A percentile compares a stretch with the other conserved stretches of the same genome.
These are phyloP conservation scores for Lolium multiflorum DNA, from an alignment of 176 grass and related monocot genomes.

Conservation along the genomic window DNA sequence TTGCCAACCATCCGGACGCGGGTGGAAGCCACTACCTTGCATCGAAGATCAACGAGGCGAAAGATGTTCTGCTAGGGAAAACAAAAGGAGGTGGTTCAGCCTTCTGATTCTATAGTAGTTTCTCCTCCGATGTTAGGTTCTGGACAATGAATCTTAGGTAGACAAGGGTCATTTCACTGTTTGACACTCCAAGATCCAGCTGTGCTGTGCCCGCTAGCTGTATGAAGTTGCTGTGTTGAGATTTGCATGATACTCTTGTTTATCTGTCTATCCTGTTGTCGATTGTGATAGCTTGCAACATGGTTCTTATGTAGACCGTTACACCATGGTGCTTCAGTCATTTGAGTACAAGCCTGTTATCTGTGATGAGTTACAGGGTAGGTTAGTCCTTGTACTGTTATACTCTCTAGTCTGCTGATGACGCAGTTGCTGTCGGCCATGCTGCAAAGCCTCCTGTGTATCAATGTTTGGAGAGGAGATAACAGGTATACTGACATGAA, in stretches of 20 bases:
- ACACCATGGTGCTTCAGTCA: slow-evolving; percentile 30
- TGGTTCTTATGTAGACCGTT: neutral
- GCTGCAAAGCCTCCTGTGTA: slow-evolving; percentile 22
- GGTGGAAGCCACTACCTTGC: slow-evolving; percentile 95
- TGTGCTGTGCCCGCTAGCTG: neutral
- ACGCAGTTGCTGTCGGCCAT: slow-evolving; percentile 61
- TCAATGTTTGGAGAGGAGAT: neutral
- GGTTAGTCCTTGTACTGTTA: slow-evolving; percentile 45
- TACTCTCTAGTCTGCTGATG: slow-evolving; percentile 17
- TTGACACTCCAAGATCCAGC: slow-evolving; percentile 7
- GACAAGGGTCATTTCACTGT: slow-evolving; percentile 4
- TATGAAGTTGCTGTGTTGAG: neutral
- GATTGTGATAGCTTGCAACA: neutral
- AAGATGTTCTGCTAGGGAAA: slow-evolving; percentile 83
- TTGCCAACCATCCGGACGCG: slow-evolving; percentile 94
- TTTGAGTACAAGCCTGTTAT: slow-evolving; percentile 59
- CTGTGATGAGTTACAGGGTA: slow-evolving; percentile 51
- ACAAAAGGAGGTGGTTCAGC: slow-evolving; percentile 79
- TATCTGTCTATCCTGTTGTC: neutral
- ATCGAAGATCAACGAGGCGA: slow-evolving; percentile 94
- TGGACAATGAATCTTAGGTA: slow-evolving; percentile 41
- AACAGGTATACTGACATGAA: no score
- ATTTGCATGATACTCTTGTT: neutral
- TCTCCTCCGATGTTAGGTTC: slow-evolving; percentile 31
- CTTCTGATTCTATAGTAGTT: slow-evolving; percentile 44